Evolutionary conservation across 768 basidiomycete species (phyloP), one percentile per base, ranked within the genome.

Genomic region (Suillus subluteus): DNA sequence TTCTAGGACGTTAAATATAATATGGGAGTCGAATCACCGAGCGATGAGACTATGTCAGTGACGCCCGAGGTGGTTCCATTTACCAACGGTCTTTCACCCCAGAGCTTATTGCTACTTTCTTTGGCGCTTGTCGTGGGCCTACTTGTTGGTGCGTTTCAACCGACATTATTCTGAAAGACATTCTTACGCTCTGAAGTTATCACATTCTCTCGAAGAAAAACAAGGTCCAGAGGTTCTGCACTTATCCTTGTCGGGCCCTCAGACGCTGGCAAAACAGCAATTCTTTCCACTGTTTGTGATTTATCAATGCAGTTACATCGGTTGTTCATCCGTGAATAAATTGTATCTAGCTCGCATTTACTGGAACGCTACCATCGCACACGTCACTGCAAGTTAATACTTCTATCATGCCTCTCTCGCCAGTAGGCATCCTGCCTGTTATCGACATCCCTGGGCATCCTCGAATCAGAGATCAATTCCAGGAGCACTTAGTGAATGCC

Each of bases 401-500:
- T 0, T 84, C 86, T 5, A 69, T 82, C 6, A 74, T 89, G 41
- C 66, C 77, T 6, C 70, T 89, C n/a, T 73, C 77, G 7, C 68
- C 79, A 2, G 81, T 79, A 52, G 85, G 83, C 70, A 73, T 77
- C 16, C 73, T 91, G 55, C 84, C 81, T 48, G 77, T 91, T 15
- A 80, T 94, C 21, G 94, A 95, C 75, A 78, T 95, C 50, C 94
- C 94, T 9, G 94, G 94, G n/a, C 94, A 95, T 75, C 91, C 93
- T 12, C 86, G 94, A 50, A 84, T 95, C 64, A 79, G 92, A 38
- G 86, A 86, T 71, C 91, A 93, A 71, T 91, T 93, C 73, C 79
- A 78, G 58, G 91, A 94, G 50, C 78, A 90, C 70, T 75, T 95
- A 26, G 66, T 79, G 6, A 82, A 87, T 41, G 86, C 91, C 2